Conservation (phyloP, 257 asterid genomes). For the Solanum piurae region DNA sequence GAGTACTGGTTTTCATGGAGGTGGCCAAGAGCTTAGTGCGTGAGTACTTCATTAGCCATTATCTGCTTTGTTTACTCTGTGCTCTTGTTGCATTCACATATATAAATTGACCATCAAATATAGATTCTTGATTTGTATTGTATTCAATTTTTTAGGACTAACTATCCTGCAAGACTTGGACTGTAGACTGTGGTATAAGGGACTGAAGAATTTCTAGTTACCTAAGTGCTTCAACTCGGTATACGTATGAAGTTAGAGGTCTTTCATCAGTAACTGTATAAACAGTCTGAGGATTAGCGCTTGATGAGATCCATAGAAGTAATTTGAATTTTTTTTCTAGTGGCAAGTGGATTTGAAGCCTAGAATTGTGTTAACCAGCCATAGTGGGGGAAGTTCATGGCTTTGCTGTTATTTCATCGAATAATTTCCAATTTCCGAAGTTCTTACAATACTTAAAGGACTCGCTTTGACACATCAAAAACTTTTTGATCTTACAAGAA, state of each 20-base stretch:
- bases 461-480: not conserved
- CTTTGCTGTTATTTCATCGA: not conserved
- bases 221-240: not conserved
- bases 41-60: slow-evolving; percentile 18
- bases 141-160: not conserved
- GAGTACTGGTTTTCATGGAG: slow-evolving; percentile 98
- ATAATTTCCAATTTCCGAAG: no score
- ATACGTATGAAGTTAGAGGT: not conserved
- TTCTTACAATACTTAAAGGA: not conserved
- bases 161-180: not conserved
- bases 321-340: not conserved
- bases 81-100: not conserved
- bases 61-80: not conserved
- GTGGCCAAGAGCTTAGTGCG: slow-evolving; percentile 98
- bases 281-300: not conserved
- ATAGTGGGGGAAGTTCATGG: not conserved
- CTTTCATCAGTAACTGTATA: not conserved
- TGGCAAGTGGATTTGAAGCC: not conserved
- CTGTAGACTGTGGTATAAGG: not conserved
- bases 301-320: not conserved
- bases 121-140: not conserved
- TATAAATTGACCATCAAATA: no score
- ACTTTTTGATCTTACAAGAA: not conserved
- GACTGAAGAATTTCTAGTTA: not conserved
- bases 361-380: not conserved